These are phyloP conservation scores for Piromyces finnis DNA, from an alignment of 192 early-diverging fungal species.

Conservation along the genomic window DNA sequence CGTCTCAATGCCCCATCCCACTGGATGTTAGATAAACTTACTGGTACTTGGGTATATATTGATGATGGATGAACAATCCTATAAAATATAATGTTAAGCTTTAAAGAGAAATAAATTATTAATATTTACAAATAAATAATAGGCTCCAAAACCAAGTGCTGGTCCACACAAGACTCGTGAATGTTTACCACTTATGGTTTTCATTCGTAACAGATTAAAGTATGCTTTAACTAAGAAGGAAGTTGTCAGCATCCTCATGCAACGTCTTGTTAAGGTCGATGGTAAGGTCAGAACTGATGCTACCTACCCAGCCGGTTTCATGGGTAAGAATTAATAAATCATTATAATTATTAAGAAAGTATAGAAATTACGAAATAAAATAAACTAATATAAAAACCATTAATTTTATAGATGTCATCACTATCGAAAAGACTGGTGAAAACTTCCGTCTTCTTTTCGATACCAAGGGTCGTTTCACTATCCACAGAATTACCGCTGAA, in stretches of 20 bases:
- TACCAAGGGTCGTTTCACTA: slow-evolving; percentile 97
- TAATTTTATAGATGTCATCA: slow-evolving; percentile 51
- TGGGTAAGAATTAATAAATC: slow-evolving; percentile 46
- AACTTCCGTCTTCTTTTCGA: slow-evolving; percentile 99
- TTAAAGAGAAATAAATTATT: no score
- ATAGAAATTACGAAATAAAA: no score
- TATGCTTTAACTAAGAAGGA: slow-evolving; percentile 97
- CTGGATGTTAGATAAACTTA: slow-evolving; percentile 99
- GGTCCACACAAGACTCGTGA: slow-evolving; percentile 99
- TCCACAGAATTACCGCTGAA: slow-evolving; percentile 95
- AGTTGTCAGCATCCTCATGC: slow-evolving; percentile 89
- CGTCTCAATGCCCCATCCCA: slow-evolving; percentile 95
- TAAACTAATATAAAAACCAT: no score
- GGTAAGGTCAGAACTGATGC: slow-evolving; percentile 92
- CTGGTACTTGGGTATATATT: slow-evolving; percentile 60
- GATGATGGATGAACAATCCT: background rate
- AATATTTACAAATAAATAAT: no score
- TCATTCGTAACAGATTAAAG: slow-evolving; percentile 98
- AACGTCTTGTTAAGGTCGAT: slow-evolving; percentile 98
- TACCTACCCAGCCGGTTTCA: slow-evolving; percentile 93
- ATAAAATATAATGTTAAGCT: no score
- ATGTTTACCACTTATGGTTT: slow-evolving; percentile 92
- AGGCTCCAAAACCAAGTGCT: slow-evolving; percentile 85
- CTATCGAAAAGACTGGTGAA: slow-evolving; percentile 91
- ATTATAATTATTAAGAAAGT: no score